Conservation (phyloP, 2,329 filamentous ascomycete species). For the Diplodia intermedia region DNA sequence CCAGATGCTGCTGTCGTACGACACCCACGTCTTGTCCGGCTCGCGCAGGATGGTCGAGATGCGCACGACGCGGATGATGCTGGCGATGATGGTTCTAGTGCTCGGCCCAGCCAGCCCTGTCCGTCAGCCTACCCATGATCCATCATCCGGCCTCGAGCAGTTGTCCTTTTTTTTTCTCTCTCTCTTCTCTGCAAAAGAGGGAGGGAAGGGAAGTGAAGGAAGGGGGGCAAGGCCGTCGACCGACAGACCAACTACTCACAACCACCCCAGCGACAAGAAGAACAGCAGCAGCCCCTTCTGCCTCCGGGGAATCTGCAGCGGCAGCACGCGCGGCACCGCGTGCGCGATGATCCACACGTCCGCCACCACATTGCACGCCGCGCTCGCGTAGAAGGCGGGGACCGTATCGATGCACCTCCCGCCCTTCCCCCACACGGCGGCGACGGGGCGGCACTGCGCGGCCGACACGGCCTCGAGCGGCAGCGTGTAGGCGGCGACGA, state of each 20-base stretch:
- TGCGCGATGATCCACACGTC: neutral
- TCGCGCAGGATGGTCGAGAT: neutral
- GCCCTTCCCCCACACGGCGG: too few species aligned
- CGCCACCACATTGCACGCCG: neutral
- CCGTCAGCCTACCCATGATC: too few species aligned
- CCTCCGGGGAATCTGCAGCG: neutral
- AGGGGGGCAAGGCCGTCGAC: too few species aligned
- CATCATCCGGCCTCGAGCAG: too few species aligned
- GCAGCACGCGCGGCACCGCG: neutral
- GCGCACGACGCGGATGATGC: neutral
- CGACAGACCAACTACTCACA: neutral
- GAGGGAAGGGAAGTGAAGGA: too few species aligned
- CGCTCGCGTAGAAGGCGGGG: neutral
- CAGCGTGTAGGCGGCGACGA: neutral
- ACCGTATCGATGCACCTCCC: neutral
- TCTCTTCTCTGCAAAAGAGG: too few species aligned
- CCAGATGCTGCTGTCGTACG: neutral
- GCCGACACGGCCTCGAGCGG: neutral
- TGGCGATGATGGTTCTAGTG: neutral
- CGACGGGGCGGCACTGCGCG: neutral
- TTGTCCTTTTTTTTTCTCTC: too few species aligned
- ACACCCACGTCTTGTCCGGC: neutral
- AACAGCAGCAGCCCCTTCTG: neutral
- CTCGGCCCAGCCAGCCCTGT: too few species aligned
- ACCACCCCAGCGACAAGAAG: neutral